Conservation (phyloP, 2,329 filamentous ascomycete genomes). For the Phialophora expanda region DNA sequence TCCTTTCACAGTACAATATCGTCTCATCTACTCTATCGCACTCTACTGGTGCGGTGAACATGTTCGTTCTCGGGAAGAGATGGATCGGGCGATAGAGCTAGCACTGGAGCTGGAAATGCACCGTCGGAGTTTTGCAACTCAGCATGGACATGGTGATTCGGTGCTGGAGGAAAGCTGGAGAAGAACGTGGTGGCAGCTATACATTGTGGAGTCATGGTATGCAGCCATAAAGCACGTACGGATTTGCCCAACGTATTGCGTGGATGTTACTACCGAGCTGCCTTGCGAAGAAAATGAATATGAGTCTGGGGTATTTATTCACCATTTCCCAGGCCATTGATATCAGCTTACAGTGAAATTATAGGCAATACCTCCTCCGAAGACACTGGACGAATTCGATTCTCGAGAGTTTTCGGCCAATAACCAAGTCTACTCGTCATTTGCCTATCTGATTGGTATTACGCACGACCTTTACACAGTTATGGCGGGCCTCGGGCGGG, state of each 20-base stretch:
- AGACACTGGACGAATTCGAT: conserved; percentile 44
- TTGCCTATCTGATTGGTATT: conserved; percentile 44
- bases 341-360: conserved; percentile 12
- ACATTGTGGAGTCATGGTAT: conserved; percentile 27
- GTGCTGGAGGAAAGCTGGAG: conserved; percentile 43
- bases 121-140: conserved; percentile 43
- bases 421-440: conserved; percentile 43
- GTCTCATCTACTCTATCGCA: conserved; percentile 76
- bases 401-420: conserved; percentile 42
- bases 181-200: conserved; percentile 47
- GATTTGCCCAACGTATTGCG: conserved; percentile 18
- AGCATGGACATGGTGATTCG: conserved; percentile 62
- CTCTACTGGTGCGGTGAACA: conserved; percentile 78
- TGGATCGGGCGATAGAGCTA: conserved; percentile 37
- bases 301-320: conserved; percentile 23
- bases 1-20: conserved; percentile 70
- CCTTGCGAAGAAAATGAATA: conserved; percentile 45
- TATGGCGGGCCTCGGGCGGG: conserved; percentile 36
- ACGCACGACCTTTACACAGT: conserved; percentile 42
- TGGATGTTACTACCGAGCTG: conserved; percentile 40
- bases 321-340: not conserved
- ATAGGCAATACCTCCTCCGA: conserved; percentile 41
- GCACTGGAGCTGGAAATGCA: conserved; percentile 41
- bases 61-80: conserved; percentile 67
- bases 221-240: conserved; percentile 18